Percentiles rank a stretch among this genome's conserved stretches.
Conservation (phyloP, 192 early-diverging fungal genomes). For the Powellomyces hirtus region DNA sequence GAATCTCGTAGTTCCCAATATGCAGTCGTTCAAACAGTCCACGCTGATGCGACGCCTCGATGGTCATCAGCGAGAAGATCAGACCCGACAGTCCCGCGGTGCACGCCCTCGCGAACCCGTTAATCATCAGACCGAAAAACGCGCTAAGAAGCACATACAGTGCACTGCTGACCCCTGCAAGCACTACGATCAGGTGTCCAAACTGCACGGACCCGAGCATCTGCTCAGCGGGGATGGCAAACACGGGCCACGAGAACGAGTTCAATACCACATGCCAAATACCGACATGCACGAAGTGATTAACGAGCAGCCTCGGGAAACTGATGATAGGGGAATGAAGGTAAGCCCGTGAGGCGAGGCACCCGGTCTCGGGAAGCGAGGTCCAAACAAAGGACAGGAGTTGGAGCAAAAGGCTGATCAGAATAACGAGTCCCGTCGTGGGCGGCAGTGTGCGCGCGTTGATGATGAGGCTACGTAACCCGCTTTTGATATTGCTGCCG, state of each 20-base stretch:
- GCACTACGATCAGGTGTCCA: background rate
- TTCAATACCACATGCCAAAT: constrained; percentile 2
- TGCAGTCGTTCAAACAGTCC: background rate
- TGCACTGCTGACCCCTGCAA: background rate
- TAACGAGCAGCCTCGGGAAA: background rate
- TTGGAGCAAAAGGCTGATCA: background rate
- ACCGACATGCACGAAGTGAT: constrained; percentile 14
- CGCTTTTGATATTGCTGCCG: no score
- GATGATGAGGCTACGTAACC: no score
- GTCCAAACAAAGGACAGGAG: background rate
- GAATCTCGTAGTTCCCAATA: background rate
- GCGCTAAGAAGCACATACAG: constrained; percentile 2
- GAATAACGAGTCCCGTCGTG: background rate
- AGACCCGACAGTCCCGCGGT: constrained; percentile 2
- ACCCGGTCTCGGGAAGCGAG: background rate
- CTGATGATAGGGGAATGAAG: background rate
- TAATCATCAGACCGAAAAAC: background rate
- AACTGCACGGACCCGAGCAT: constrained; percentile 12
- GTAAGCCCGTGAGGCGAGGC: background rate
- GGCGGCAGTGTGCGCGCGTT: background rate
- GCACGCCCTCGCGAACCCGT: background rate
- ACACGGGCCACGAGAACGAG: constrained; percentile 2
- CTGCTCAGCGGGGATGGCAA: constrained; percentile 4
- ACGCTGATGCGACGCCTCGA: background rate
- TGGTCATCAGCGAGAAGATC: constrained; percentile 18